These are phyloP conservation scores for Inga oerstediana DNA, from an alignment of 306 rosid species.

Conservation along the genomic window DNA sequence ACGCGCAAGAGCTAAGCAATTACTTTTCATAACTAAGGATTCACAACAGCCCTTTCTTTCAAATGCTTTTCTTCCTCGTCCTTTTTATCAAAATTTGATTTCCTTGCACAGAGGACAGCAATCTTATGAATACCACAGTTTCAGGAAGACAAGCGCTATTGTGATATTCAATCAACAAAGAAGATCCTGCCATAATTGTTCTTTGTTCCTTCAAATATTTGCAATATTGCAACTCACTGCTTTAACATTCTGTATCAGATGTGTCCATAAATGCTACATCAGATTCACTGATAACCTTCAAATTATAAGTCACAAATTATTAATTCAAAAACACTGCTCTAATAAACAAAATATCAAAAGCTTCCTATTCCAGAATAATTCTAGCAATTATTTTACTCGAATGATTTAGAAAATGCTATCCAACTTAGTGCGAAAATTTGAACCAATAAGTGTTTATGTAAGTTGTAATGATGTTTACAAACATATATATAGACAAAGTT, in stretches of 20 bases:
- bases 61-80: background rate
- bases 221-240: conserved; percentile 14
- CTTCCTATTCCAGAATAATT: background rate
- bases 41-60: background rate
- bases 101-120: background rate
- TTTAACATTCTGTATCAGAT: conserved; percentile 8
- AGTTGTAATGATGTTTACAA: background rate
- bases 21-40: conserved; percentile 11
- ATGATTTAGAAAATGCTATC: background rate
- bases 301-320: background rate
- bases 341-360: background rate
- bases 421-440: conserved; percentile 1
- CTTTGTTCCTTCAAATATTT: background rate
- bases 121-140: background rate
- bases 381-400: background rate
- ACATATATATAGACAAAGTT: background rate
- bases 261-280: conserved; percentile 5
- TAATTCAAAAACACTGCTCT: background rate
- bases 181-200: background rate
- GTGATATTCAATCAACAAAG: background rate
- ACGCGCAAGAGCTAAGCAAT: background rate
- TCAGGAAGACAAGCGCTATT: background rate
- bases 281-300: conserved; percentile 5
- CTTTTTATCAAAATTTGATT: background rate
- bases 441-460: conserved; percentile 7